Base-by-base conservation (phyloP, 306 rosid species). In the Lathyrus tuberosus region DNA sequence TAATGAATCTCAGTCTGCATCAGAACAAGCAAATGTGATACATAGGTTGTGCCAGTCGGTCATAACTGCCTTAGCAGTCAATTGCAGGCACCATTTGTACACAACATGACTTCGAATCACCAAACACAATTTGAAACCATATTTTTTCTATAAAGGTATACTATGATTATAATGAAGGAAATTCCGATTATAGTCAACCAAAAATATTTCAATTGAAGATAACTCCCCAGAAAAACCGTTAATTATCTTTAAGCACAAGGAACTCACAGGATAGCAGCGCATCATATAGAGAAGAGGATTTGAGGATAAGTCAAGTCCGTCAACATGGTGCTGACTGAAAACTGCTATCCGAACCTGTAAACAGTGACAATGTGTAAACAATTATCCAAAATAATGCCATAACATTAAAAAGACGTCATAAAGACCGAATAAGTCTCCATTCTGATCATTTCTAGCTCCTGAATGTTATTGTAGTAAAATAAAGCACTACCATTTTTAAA, bases 301-400 rank as follows among this genome's bases (percentile, higher is more conserved):
- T 67, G 97, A 89, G 60, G 97, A 86, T 62, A 95, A 84, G 81
- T 95, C 99, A 4, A 95, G 90, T 56, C 99, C 99, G 71, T 95
- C 97, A 52, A 95, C 99, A 44, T 95, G 99, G 80, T 95, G 99
- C 91, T 95, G 99, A 76, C 95, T 91, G 88, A 95, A 95, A 62
- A 95, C 99, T 42, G 99, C 99, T 62, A 95, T 95, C 7, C 97
- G 97, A 75, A 95, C 99, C 99, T 95, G 89, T 57, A 62, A 62
- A 66, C 69, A 76, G 17, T 40, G 42, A 46, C 44, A 20, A 53
- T 48, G 77, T 30, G 53, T 16, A 51, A 76, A 60, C 22, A 73
- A 48, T 54, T 7, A 62, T 52, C 33, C 54, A 48, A 58, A 40
- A 57, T 62, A 70, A 77, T 64, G 61, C 68, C 42, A 69, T 57